Conservation (phyloP, 2,329 filamentous ascomycete genomes). For the Talaromyces sp. region DNA sequence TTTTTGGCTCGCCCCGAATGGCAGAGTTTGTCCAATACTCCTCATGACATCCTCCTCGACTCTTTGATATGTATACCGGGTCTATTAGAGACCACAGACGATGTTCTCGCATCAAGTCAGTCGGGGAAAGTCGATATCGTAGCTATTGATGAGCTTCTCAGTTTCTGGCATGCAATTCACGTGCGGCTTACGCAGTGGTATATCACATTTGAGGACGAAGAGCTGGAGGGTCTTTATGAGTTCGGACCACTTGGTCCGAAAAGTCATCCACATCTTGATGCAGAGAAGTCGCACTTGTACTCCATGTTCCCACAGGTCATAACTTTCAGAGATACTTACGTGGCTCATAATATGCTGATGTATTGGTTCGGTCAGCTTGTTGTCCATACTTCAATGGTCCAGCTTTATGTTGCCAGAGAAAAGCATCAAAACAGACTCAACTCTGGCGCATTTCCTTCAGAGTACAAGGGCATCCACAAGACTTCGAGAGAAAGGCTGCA, state of each 20-base stretch:
- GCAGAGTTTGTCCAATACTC: conserved; percentile 14
- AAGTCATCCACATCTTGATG: conserved; percentile 14
- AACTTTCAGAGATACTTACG: conserved; percentile 14
- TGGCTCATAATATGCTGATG: conserved; percentile 16
- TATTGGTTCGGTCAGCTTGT: conserved; percentile 18
- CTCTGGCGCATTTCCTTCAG: neutral
- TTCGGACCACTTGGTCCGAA: conserved; percentile 4
- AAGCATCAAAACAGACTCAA: neutral
- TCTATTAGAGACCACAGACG: conserved; percentile 8
- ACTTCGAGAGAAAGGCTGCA: conserved; percentile 1
- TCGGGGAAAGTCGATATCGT: neutral
- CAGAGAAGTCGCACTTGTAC: neutral
- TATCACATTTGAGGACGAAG: conserved; percentile 8
- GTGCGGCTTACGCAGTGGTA: conserved; percentile 14
- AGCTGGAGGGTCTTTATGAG: conserved; percentile 8
- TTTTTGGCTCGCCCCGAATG: conserved; percentile 15
- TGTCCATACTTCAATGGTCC: conserved; percentile 7
- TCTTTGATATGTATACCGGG: conserved; percentile 10
- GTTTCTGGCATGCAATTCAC: conserved; percentile 12
- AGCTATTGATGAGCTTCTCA: conserved; percentile 8
- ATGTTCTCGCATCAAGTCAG: neutral
- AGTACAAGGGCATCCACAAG: neutral
- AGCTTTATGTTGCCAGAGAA: conserved; percentile 10
- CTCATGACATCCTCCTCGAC: conserved; percentile 17
- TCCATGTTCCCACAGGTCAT: conserved; percentile 16